These are phyloP conservation scores for Aspergillus sp. DNA, from an alignment of 2,329 filamentous ascomycete genomes.

Conservation along the genomic window DNA sequence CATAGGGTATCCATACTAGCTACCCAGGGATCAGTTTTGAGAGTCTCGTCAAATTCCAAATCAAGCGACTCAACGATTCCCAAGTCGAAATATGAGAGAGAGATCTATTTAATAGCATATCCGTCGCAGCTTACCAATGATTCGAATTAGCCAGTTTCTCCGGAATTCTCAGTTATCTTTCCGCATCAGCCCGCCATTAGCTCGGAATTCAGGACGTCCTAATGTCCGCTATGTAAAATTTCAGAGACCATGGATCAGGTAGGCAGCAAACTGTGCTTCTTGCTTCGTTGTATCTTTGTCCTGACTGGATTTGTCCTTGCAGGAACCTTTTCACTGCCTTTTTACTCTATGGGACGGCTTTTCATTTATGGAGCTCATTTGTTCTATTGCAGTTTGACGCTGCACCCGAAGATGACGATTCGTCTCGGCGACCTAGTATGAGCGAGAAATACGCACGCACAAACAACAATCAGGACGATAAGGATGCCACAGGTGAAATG, in stretches of 20 bases:
- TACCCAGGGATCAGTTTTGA: no score
- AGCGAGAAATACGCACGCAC: conserved; percentile 1
- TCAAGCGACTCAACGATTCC: neutral
- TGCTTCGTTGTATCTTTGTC: neutral
- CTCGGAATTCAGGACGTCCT: conserved; percentile 10
- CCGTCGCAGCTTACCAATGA: conserved; percentile 22
- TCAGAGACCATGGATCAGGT: conserved; percentile 31
- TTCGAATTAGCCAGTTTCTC: conserved; percentile 23
- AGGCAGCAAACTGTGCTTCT: conserved; percentile 1
- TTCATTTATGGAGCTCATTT: conserved; percentile 28
- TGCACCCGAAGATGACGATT: conserved; percentile 15
- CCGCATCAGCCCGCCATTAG: conserved; percentile 14
- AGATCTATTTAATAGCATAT: conserved; percentile 5
- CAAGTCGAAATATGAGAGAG: conserved; percentile 6
- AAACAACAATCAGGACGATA: neutral
- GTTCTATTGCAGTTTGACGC: conserved; percentile 25
- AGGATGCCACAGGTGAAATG: neutral
- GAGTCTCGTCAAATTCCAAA: neutral
- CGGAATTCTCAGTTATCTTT: conserved; percentile 19
- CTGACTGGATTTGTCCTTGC: neutral
- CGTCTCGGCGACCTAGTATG: conserved; percentile 3
- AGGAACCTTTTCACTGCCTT: conserved; percentile 25
- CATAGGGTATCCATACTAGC: neutral
- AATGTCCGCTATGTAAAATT: conserved; percentile 28
- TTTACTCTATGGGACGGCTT: conserved; percentile 26